Conservation (phyloP, 768 basidiomycete species). For the Astraeus odoratus region DNA sequence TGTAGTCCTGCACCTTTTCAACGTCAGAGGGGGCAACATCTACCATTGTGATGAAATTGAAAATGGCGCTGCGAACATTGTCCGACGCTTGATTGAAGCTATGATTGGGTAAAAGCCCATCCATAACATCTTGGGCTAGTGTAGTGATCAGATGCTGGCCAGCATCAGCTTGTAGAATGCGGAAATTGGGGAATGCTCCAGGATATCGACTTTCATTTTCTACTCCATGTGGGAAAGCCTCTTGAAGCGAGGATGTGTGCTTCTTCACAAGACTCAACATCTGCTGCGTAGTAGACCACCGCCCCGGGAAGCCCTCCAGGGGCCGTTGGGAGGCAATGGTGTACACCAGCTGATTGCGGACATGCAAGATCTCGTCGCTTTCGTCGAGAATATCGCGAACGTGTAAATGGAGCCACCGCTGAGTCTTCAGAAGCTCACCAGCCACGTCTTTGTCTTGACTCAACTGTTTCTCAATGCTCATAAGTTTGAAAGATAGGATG, state of each 20-base stretch:
- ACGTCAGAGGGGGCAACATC: neutral
- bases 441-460: slow-evolving; percentile 1
- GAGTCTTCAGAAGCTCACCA: slow-evolving; percentile 19
- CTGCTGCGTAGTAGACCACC: slow-evolving; percentile 36
- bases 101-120: slow-evolving; percentile 10
- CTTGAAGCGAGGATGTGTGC: neutral
- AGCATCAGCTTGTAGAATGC: slow-evolving; percentile 13
- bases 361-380: slow-evolving; percentile 30
- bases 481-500: slow-evolving; percentile 43
- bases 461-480: slow-evolving; percentile 34
- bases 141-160: slow-evolving; percentile 6
- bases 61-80: slow-evolving; percentile 7
- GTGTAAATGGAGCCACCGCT: slow-evolving; percentile 17
- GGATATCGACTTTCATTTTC: neutral
- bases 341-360: slow-evolving; percentile 42
- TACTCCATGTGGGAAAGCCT: slow-evolving; percentile 2
- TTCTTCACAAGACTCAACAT: slow-evolving; percentile 24
- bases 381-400: slow-evolving; percentile 26
- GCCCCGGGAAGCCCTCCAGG: slow-evolving; percentile 33
- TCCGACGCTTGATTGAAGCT: slow-evolving; percentile 10
- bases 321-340: slow-evolving; percentile 31
- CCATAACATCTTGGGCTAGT: slow-evolving; percentile 13
- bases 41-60: slow-evolving; percentile 17
- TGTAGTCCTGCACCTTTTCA: slow-evolving; percentile 7
- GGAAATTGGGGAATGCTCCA: slow-evolving; percentile 17